These are phyloP conservation scores for Emergomyces pasteurianus DNA, from an alignment of 2,329 filamentous ascomycete genomes.

Conservation along the genomic window DNA sequence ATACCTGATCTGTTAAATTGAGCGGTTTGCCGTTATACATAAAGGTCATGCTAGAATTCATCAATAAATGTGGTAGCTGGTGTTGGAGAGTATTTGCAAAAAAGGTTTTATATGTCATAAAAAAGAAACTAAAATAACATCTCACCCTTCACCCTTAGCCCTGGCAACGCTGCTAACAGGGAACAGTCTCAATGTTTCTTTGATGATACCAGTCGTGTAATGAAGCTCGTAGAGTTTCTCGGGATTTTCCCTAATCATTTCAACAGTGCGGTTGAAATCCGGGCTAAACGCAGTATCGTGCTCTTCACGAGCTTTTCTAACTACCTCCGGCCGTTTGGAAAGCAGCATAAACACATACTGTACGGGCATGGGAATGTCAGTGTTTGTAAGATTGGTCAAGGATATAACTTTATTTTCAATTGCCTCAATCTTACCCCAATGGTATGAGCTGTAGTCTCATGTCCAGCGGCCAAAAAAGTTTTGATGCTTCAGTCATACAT, in stretches of 20 bases:
- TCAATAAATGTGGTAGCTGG: too few species aligned
- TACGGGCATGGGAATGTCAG: background rate
- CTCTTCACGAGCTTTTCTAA: slow-evolving; percentile 35
- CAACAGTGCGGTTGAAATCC: slow-evolving; percentile 24
- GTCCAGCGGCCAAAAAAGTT: slow-evolving; percentile 26
- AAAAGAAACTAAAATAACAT: background rate
- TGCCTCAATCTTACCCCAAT: slow-evolving; percentile 7
- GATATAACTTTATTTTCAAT: background rate
- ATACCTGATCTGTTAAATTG: background rate
- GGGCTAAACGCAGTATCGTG: slow-evolving; percentile 42
- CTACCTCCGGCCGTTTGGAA: slow-evolving; percentile 22
- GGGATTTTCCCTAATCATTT: slow-evolving; percentile 26
- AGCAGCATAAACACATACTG: slow-evolving; percentile 4
- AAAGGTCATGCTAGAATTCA: background rate
- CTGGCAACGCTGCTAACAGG: slow-evolving; percentile 25
- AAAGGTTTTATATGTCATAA: too few species aligned
- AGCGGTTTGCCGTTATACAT: background rate
- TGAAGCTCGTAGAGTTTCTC: slow-evolving; percentile 36
- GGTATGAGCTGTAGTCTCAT: slow-evolving; percentile 18
- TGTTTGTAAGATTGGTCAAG: background rate
- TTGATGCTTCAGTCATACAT: slow-evolving; percentile 19
- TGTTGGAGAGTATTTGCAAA: too few species aligned
- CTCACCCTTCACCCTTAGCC: slow-evolving; percentile 4
- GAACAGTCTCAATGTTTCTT: slow-evolving; percentile 43
- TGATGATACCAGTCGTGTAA: slow-evolving; percentile 43